Conservation (phyloP, 164 flowering plant species). For the Stephania yunnanensis region DNA sequence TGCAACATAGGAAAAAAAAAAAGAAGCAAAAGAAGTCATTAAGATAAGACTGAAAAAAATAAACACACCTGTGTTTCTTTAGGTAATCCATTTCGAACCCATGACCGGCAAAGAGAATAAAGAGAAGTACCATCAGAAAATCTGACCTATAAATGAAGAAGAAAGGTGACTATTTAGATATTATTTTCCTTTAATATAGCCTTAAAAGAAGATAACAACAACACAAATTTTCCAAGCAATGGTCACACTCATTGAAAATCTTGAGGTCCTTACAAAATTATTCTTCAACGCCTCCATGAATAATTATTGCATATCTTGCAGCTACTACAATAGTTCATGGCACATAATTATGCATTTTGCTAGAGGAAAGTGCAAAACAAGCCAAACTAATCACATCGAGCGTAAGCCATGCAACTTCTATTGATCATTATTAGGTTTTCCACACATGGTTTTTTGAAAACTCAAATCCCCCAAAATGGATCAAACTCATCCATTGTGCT, state of each 20-base stretch:
- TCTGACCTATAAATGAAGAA: slow-evolving; percentile 47
- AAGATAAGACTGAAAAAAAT: slow-evolving; percentile 2
- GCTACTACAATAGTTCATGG: background rate
- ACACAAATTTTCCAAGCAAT: background rate
- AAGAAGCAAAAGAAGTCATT: background rate
- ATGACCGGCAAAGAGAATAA: slow-evolving; percentile 83
- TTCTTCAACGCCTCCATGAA: background rate
- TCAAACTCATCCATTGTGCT: no score
- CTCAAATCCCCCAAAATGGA: no score
- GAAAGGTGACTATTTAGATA: background rate
- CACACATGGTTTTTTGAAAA: background rate
- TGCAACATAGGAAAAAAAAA: background rate
- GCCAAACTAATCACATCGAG: background rate
- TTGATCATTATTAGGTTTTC: background rate
- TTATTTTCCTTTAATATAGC: background rate
- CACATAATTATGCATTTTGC: background rate
- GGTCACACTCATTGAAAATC: background rate
- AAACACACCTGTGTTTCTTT: slow-evolving; percentile 67
- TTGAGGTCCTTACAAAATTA: background rate
- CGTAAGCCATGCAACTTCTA: background rate
- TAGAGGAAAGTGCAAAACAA: background rate
- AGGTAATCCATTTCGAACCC: slow-evolving; percentile 72
- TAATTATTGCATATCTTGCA: background rate
- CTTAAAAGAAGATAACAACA: background rate
- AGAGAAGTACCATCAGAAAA: slow-evolving; percentile 62